Evolutionary conservation across 2,329 filamentous ascomycete genomes (phyloP).

Genomic region (Colletotrichum musicola): DNA sequence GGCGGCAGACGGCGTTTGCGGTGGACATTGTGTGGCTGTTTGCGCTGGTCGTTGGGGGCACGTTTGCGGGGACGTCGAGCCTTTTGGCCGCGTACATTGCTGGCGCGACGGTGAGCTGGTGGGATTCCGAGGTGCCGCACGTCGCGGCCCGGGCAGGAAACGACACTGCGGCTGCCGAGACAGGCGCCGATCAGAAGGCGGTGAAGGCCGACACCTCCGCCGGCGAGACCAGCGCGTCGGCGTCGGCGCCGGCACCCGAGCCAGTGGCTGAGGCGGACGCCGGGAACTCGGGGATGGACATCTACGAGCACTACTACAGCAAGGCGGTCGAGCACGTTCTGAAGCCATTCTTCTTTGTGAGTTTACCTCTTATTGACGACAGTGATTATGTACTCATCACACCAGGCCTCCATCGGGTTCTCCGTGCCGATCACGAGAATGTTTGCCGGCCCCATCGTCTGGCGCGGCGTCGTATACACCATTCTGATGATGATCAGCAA

Average conservation of each 20-base stretch:
- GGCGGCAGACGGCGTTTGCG: conserved; percentile 53
- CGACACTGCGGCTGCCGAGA: not conserved
- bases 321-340: conserved; percentile 63
- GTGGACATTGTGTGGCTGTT: conserved; percentile 65
- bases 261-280: not conserved
- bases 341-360: conserved; percentile 80
- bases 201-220: not conserved
- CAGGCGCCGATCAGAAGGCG: not conserved
- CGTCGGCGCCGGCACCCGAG: not conserved
- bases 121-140: conserved; percentile 58
- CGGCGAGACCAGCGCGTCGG: not conserved
- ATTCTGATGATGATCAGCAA: conserved; percentile 77
- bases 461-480: conserved; percentile 80
- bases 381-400: conserved; percentile 11
- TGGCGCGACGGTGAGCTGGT: conserved; percentile 71
- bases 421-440: conserved; percentile 80
- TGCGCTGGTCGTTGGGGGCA: conserved; percentile 61
- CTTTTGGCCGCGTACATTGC: conserved; percentile 74
- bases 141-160: not conserved
- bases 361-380: conserved; percentile 40
- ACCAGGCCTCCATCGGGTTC: conserved; percentile 75
- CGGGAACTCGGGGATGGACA: conserved; percentile 32
- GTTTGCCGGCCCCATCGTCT: conserved; percentile 73
- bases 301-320: conserved; percentile 57
- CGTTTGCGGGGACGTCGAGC: conserved; percentile 72